Percentiles rank a stretch among this genome's conserved stretches.
phyloP scores from a whole-genome alignment of 169 alveolate species.

The Theileria equi region DNA sequence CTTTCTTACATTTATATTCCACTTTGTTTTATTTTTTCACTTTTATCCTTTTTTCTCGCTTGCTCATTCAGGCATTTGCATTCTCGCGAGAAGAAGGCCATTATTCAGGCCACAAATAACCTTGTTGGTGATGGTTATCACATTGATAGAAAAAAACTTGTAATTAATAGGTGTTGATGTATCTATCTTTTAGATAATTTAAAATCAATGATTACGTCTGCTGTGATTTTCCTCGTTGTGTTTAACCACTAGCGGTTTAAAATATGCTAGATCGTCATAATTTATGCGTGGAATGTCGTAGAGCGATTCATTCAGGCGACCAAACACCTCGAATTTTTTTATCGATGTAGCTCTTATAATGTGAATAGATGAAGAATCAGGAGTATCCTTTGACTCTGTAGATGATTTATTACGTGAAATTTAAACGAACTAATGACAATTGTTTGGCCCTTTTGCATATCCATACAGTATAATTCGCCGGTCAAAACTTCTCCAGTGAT shows the following conservation, averaged over 20 bases:
- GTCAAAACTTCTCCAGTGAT: slow-evolving; percentile 35
- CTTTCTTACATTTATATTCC: slow-evolving; percentile 59
- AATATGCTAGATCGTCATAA: slow-evolving; percentile 34
- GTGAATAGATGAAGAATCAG: slow-evolving; percentile 8
- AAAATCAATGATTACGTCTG: background rate
- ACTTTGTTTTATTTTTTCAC: slow-evolving; percentile 32
- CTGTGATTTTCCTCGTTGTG: slow-evolving; percentile 6
- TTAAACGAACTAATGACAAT: slow-evolving; percentile 36
- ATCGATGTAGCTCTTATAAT: slow-evolving; percentile 21
- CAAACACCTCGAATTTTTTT: slow-evolving; percentile 17
- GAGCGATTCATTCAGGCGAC: slow-evolving; percentile 32
- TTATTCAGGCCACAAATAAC: slow-evolving; percentile 54
- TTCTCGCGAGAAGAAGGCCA: slow-evolving; percentile 52
- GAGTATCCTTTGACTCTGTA: slow-evolving; percentile 8
- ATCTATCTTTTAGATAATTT: background rate
- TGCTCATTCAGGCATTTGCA: slow-evolving; percentile 29
- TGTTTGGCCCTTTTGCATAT: slow-evolving; percentile 34
- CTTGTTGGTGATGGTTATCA: slow-evolving; percentile 52
- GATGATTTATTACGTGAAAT: background rate
- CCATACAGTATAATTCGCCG: slow-evolving; percentile 57
- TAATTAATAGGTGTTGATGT: background rate
- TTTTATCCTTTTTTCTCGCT: slow-evolving; percentile 50
- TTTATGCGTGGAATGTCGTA: slow-evolving; percentile 48
- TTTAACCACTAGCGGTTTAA: background rate
- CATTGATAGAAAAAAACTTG: slow-evolving; percentile 30